phyloP scores from a whole-genome alignment of 352 stramenopile species.

The Albugo candida region DNA sequence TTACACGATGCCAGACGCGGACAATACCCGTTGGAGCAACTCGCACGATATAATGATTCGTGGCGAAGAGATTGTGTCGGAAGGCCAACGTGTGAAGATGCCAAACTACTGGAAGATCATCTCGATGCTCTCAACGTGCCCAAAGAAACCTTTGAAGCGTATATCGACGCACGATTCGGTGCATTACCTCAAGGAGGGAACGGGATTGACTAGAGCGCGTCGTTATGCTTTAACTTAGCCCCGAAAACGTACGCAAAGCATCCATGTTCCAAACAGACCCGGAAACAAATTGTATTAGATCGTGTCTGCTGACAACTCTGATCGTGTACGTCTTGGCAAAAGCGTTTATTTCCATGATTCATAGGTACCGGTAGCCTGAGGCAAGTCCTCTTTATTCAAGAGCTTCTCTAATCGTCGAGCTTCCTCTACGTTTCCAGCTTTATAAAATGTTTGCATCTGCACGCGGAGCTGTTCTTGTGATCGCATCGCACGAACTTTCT shows the following conservation, averaged over 20 bases:
- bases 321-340: too few species aligned
- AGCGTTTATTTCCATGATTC: too few species aligned
- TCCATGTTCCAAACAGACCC: too few species aligned
- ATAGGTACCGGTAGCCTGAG: too few species aligned
- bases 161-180: conserved; percentile 95
- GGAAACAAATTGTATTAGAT: too few species aligned
- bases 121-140: conserved; percentile 73
- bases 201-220: conserved; percentile 97
- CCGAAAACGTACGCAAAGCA: too few species aligned
- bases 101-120: conserved; percentile 84
- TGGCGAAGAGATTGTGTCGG: conserved; percentile 98
- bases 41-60: conserved; percentile 99
- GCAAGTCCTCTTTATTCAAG: conserved; percentile 17
- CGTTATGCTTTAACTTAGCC: conserved; percentile 34
- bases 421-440: conserved; percentile 68
- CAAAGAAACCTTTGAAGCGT: conserved; percentile 83
- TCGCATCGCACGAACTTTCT: conserved; percentile 78
- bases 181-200: conserved; percentile 95
- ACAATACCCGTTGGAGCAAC: conserved; percentile 89
- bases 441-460: conserved; percentile 84
- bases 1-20: conserved; percentile 99
- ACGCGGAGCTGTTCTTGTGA: conserved; percentile 58
- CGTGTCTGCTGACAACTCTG: too few species aligned
- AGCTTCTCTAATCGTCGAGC: conserved; percentile 54
- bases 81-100: conserved; percentile 97